A percentile compares a stretch with the other conserved stretches of the same genome.
Conservation (phyloP, 2,329 filamentous ascomycete species). For the Aspergillus brasiliensis region DNA sequence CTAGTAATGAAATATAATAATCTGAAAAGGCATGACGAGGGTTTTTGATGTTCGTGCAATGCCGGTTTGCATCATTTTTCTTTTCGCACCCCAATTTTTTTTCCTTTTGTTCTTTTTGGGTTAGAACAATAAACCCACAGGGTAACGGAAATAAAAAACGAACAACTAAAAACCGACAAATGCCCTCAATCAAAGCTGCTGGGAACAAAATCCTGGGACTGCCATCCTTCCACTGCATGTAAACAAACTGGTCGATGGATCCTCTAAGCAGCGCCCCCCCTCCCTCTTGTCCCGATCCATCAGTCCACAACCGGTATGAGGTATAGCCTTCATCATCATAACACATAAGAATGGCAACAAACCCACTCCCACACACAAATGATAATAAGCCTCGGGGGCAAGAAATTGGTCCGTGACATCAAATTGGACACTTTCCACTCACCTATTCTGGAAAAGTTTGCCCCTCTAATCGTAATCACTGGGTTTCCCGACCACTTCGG, state of each 20-base stretch:
- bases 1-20: slow-evolving; percentile 2
- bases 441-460: background rate
- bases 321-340: slow-evolving; percentile 2
- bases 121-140: slow-evolving; percentile 4
- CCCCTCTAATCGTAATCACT: background rate
- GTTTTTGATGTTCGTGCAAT: slow-evolving; percentile 4
- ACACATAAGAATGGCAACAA: slow-evolving; percentile 4
- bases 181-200: background rate
- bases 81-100: slow-evolving; percentile 4
- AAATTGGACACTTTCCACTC: slow-evolving; percentile 1
- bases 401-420: slow-evolving; percentile 8
- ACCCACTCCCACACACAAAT: slow-evolving; percentile 7
- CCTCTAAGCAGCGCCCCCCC: background rate
- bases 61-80: slow-evolving; percentile 4
- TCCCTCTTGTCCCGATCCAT: background rate
- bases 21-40: slow-evolving; percentile 6
- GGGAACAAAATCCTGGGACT: background rate
- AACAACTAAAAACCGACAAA: background rate
- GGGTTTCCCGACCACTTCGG: too few species aligned
- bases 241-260: slow-evolving; percentile 8
- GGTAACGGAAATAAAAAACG: slow-evolving; percentile 3
- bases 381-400: background rate
- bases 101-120: slow-evolving; percentile 2
- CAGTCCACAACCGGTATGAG: slow-evolving; percentile 5
- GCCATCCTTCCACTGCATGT: slow-evolving; percentile 4